These are phyloP conservation scores for Pythium rishiriense DNA, from an alignment of 352 stramenopile species.

Conservation along the genomic window DNA sequence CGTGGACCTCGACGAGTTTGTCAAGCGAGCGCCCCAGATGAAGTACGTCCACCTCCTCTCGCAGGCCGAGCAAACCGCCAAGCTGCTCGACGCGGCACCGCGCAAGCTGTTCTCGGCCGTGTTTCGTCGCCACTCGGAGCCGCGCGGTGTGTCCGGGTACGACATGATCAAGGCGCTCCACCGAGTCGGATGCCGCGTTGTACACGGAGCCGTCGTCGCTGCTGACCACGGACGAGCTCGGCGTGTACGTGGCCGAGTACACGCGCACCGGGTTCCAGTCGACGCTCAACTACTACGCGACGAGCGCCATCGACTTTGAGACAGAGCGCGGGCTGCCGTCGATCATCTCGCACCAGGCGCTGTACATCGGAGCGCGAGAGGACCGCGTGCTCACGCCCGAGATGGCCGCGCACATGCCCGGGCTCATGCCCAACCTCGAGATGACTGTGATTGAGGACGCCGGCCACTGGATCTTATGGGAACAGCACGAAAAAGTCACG, in stretches of 20 bases:
- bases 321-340: slow-evolving; percentile 34
- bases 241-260: slow-evolving; percentile 62
- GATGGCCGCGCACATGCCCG: slow-evolving; percentile 59
- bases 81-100: slow-evolving; percentile 36
- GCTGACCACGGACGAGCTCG: slow-evolving; percentile 52
- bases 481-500: slow-evolving; percentile 50
- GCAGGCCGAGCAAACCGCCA: background rate
- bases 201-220: slow-evolving; percentile 45
- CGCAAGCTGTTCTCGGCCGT: slow-evolving; percentile 50
- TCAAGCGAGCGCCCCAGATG: slow-evolving; percentile 40
- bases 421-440: slow-evolving; percentile 51
- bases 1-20: slow-evolving; percentile 41
- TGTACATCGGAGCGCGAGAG: slow-evolving; percentile 62
- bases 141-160: slow-evolving; percentile 1
- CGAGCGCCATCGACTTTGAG: slow-evolving; percentile 59
- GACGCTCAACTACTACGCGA: slow-evolving; percentile 56
- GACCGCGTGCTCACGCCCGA: slow-evolving; percentile 56
- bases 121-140: slow-evolving; percentile 49
- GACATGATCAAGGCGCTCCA: slow-evolving; percentile 18
- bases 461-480: slow-evolving; percentile 65
- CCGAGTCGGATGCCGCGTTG: slow-evolving; percentile 16
- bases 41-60: slow-evolving; percentile 12
- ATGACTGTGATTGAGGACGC: slow-evolving; percentile 47
- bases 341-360: slow-evolving; percentile 42
- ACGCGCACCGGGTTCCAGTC: slow-evolving; percentile 49